A percentile compares a stretch with the other conserved stretches of the same genome.
phyloP scores from a whole-genome alignment of 306 rosid genomes.

The Dalbergia cultrata region DNA sequence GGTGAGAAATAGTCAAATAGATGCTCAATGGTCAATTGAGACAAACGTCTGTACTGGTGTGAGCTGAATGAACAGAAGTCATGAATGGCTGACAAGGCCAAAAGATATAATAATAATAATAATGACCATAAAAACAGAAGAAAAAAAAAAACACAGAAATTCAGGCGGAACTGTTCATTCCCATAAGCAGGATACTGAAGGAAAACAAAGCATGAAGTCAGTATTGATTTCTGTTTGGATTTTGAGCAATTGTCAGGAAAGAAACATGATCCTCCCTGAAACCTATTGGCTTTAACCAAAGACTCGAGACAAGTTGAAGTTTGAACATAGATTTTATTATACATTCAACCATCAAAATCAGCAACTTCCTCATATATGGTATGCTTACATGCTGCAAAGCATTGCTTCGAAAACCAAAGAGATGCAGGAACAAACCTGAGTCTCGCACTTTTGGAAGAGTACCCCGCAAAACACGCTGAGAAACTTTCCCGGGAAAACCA shows the following conservation, averaged over 20 bases:
- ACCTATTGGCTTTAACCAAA: neutral
- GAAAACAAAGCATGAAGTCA: constrained; percentile 8
- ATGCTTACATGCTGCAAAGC: neutral
- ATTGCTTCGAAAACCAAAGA: constrained; percentile 34
- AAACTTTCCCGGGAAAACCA: neutral
- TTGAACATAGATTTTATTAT: neutral
- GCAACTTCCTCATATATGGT: neutral
- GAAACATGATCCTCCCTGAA: neutral
- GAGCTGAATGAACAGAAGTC: neutral
- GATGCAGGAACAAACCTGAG: constrained; percentile 51
- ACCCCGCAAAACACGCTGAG: constrained; percentile 18
- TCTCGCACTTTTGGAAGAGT: constrained; percentile 10
- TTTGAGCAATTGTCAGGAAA: constrained; percentile 15
- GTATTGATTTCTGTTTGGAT: neutral
- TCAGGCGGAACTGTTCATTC: neutral
- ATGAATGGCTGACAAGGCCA: neutral
- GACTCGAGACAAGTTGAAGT: neutral
- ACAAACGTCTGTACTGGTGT: neutral
- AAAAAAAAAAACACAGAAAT: neutral
- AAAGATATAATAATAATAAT: neutral
- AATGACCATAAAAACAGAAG: neutral
- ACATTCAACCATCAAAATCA: constrained; percentile 17
- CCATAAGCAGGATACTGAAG: neutral
- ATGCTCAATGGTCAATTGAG: neutral
- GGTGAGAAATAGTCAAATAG: neutral